phyloP scores from a whole-genome alignment of 2,329 filamentous ascomycete genomes.

The Aspergillus vadensis region DNA sequence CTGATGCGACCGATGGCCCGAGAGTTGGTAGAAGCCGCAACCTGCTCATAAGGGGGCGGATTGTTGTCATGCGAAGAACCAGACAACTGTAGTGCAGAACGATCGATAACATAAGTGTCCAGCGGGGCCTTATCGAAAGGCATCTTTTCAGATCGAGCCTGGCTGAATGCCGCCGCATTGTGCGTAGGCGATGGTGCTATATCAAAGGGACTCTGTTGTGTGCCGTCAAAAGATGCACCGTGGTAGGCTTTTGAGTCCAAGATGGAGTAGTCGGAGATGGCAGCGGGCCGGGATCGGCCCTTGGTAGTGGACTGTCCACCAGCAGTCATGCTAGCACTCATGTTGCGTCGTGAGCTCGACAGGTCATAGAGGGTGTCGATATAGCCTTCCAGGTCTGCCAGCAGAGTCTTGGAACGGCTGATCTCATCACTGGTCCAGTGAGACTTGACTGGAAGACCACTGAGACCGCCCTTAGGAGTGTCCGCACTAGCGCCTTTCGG shows the following conservation, averaged over 20 bases:
- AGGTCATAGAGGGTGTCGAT: conserved; percentile 67
- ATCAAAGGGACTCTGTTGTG: conserved; percentile 30
- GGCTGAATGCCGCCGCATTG: conserved; percentile 4
- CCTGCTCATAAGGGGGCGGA: conserved; percentile 46
- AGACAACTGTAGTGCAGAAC: conserved; percentile 42
- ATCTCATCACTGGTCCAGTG: conserved; percentile 56
- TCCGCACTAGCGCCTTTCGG: conserved; percentile 39
- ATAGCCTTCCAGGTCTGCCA: conserved; percentile 61
- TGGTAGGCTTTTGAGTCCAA: conserved; percentile 36
- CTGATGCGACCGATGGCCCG: conserved; percentile 44
- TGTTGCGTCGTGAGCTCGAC: conserved; percentile 57
- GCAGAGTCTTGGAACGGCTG: conserved; percentile 58
- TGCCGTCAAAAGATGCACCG: conserved; percentile 41
- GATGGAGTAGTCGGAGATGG: conserved; percentile 26
- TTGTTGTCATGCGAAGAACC: conserved; percentile 43
- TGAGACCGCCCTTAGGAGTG: conserved; percentile 33
- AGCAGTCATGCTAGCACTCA: conserved; percentile 40
- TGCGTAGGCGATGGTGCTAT: conserved; percentile 27
- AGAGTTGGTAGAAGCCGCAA: conserved; percentile 46
- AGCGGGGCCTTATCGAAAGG: conserved; percentile 28
- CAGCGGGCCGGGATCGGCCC: conserved; percentile 22
- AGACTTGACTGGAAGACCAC: conserved; percentile 39
- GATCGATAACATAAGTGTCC: conserved; percentile 43
- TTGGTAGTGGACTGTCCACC: conserved; percentile 29
- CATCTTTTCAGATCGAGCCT: conserved; percentile 20